Percentiles rank a stretch among this genome's conserved stretches.
Conservation (phyloP, 2,329 filamentous ascomycete species). For the Salinomyces thailandicus region DNA sequence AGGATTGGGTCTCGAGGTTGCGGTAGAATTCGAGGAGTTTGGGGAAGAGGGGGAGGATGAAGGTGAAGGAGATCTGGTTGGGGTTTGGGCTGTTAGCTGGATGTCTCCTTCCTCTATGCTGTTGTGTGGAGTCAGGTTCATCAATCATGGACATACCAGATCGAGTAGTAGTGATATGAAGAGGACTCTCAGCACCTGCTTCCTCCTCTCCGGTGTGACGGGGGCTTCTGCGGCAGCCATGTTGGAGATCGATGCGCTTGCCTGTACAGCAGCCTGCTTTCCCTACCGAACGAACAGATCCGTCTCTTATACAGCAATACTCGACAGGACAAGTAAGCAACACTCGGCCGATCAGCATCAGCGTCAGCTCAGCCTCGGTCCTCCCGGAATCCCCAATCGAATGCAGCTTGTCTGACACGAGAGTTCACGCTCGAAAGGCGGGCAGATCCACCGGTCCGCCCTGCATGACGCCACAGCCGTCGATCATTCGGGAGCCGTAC, state of each 20-base stretch:
- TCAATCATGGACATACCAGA: slow-evolving; percentile 47
- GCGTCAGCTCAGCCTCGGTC: no score
- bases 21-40: slow-evolving; percentile 95
- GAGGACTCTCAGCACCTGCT: slow-evolving; percentile 74
- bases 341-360: no score
- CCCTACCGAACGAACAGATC: no score
- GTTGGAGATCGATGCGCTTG: not conserved
- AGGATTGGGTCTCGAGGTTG: slow-evolving; percentile 56
- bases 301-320: no score
- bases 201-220: slow-evolving; percentile 41
- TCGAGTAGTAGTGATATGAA: slow-evolving; percentile 84
- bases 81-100: not conserved
- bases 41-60: slow-evolving; percentile 92
- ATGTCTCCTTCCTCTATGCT: not conserved
- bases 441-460: no score
- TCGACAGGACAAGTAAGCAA: not conserved
- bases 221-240: slow-evolving; percentile 9
- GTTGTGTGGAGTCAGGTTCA: no score
- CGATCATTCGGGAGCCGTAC: no score
- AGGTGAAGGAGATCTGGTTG: slow-evolving; percentile 85
- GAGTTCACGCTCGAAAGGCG: no score
- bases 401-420: no score
- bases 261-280: no score
- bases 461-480: no score
- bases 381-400: no score